Percentiles rank a stretch among this genome's conserved stretches.
Evolutionary conservation across 2,329 filamentous ascomycete species (phyloP).

Genomic region (Didymella segeticola): DNA sequence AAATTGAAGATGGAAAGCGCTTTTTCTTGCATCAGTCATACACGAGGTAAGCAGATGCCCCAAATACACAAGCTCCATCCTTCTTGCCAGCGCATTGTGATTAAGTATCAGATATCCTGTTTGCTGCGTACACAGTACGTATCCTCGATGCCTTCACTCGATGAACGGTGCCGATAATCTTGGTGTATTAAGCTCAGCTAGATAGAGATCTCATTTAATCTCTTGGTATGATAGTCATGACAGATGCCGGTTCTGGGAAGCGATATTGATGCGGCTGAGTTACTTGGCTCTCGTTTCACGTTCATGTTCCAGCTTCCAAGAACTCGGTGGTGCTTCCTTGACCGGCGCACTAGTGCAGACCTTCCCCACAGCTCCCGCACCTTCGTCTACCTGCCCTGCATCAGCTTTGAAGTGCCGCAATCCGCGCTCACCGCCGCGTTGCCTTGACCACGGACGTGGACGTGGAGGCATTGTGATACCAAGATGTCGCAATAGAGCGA

Average conservation of each 20-base stretch:
- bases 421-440: slow-evolving; percentile 3
- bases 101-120: too few relatives aligned
- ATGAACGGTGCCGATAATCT: too few relatives aligned
- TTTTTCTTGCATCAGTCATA: too few relatives aligned
- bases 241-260: background rate
- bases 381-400: slow-evolving; percentile 11
- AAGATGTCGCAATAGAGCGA: background rate
- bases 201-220: too few relatives aligned
- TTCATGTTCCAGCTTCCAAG: background rate
- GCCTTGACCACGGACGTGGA: background rate
- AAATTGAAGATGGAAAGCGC: too few relatives aligned
- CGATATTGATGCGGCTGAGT: background rate
- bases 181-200: background rate
- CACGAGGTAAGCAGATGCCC: too few relatives aligned
- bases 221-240: background rate
- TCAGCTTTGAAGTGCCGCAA: background rate
- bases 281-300: background rate
- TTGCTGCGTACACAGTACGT: too few relatives aligned
- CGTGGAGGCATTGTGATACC: background rate
- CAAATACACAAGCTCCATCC: too few relatives aligned
- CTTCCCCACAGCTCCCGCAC: slow-evolving; percentile 6
- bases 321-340: slow-evolving; percentile 7
- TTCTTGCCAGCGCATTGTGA: too few relatives aligned
- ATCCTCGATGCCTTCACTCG: background rate
- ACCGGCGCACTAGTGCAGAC: slow-evolving; percentile 3